Percentiles rank a stretch among this genome's conserved stretches.
These are phyloP conservation scores for Paramecium tetraurelia DNA, from an alignment of 73 alveolate genomes.

Conservation along the genomic window DNA sequence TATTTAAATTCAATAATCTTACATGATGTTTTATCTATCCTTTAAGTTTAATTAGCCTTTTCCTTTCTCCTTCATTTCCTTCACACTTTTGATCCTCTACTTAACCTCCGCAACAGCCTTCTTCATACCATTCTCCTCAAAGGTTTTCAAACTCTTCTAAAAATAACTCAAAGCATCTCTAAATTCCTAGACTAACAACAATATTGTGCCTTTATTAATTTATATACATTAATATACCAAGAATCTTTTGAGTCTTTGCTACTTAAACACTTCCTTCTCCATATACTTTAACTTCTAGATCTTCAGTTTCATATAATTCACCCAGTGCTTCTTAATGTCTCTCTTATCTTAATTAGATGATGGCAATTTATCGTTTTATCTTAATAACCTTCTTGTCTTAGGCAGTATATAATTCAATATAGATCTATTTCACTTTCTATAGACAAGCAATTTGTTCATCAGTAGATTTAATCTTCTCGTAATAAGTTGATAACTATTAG, in stretches of 20 bases:
- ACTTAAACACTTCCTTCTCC: constrained; percentile 83
- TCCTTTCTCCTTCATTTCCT: constrained; percentile 56
- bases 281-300: constrained; percentile 77
- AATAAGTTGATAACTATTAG: constrained; percentile 66
- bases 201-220: constrained; percentile 62
- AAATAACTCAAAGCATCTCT: constrained; percentile 81
- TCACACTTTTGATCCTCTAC: constrained; percentile 49
- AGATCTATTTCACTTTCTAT: constrained; percentile 55
- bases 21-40: constrained; percentile 41
- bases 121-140: constrained; percentile 63
- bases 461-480: constrained; percentile 58
- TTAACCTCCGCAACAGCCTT: constrained; percentile 65
- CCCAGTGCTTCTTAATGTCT: constrained; percentile 82
- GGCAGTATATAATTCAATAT: constrained; percentile 65
- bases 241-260: constrained; percentile 81
- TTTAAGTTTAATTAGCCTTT: constrained; percentile 17
- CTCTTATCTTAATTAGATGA: constrained; percentile 70
- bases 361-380: constrained; percentile 80
- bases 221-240: constrained; percentile 47
- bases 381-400: constrained; percentile 85
- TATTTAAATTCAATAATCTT: constrained; percentile 23
- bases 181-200: constrained; percentile 64
- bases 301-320: constrained; percentile 84
- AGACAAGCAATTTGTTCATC: constrained; percentile 76
- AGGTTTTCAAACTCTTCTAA: constrained; percentile 59